Conservation (phyloP, 345 rosid genomes). For the Cardamine chenopodiifolia region DNA sequence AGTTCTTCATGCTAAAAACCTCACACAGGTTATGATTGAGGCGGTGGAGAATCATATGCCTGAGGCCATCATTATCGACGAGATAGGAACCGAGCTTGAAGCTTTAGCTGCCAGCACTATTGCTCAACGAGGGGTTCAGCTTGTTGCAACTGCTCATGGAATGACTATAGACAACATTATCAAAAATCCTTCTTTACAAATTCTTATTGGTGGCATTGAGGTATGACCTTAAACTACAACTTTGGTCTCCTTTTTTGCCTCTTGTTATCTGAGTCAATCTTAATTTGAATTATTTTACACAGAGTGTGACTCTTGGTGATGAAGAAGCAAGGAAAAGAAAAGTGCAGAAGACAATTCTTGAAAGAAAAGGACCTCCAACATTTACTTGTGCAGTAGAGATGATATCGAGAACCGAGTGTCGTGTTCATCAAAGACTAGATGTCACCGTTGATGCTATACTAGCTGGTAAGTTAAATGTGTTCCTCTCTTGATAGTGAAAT, state of each 20-base stretch:
- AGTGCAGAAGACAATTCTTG: constrained; percentile 95
- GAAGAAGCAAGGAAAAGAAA: constrained; percentile 92
- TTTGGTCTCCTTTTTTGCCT: background rate
- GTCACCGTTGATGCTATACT: constrained; percentile 86
- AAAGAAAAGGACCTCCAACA: constrained; percentile 86
- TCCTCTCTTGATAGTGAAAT: background rate
- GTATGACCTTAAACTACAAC: constrained; percentile 41
- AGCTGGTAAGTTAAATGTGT: constrained; percentile 54
- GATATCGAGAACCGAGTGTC: constrained; percentile 82
- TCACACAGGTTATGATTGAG: constrained; percentile 89
- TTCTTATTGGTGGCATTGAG: constrained; percentile 95
- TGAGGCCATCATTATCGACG: constrained; percentile 87
- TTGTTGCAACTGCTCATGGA: constrained; percentile 97
- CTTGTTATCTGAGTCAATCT: background rate
- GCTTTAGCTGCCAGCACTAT: constrained; percentile 97
- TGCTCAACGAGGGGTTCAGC: constrained; percentile 98
- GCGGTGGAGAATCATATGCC: constrained; percentile 99
- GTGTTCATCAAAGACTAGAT: constrained; percentile 84
- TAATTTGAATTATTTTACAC: constrained; percentile 27
- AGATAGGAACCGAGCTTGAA: constrained; percentile 96
- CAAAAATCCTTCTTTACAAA: constrained; percentile 89
- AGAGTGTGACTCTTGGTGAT: constrained; percentile 97
- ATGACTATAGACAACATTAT: constrained; percentile 87
- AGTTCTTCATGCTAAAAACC: constrained; percentile 20
- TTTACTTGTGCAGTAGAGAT: constrained; percentile 90